Percentiles rank a stretch among this genome's conserved stretches.
Evolutionary conservation across 2,329 filamentous ascomycete genomes (phyloP).

Genomic region (Rasamsonia emersonii): DNA sequence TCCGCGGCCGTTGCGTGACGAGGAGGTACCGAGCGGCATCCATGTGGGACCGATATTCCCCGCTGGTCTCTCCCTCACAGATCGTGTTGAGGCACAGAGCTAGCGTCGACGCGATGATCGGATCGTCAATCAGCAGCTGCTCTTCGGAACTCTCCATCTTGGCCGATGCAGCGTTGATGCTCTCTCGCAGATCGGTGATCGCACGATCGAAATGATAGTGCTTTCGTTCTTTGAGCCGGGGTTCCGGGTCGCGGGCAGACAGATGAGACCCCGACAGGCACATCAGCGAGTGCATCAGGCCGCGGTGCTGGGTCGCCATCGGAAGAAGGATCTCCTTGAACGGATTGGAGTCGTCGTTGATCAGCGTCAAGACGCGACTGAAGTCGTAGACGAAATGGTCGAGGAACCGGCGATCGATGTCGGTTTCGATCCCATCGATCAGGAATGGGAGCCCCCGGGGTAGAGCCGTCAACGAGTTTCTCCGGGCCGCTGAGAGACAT

Average conservation of each 20-base stretch:
- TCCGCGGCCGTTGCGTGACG: conserved; percentile 50
- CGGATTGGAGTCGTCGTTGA: conserved; percentile 71
- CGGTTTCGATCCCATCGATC: conserved; percentile 72
- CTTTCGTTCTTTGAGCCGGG: conserved; percentile 46
- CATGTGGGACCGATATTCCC: conserved; percentile 73
- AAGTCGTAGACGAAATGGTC: conserved; percentile 74
- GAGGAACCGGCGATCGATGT: conserved; percentile 70
- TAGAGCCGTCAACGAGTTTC: conserved; percentile 22
- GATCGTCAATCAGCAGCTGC: conserved; percentile 43
- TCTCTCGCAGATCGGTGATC: conserved; percentile 32
- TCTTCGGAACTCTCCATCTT: conserved; percentile 21
- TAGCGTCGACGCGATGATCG: conserved; percentile 53
- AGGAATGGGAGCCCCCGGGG: conserved; percentile 48
- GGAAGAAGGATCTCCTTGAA: conserved; percentile 79
- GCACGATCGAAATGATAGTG: conserved; percentile 44
- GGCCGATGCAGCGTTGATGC: conserved; percentile 25
- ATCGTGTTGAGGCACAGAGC: conserved; percentile 54
- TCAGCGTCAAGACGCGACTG: conserved; percentile 72
- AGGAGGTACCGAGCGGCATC: conserved; percentile 66
- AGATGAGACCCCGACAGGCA: conserved; percentile 73
- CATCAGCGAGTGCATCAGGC: conserved; percentile 84
- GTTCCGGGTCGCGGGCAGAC: conserved; percentile 42
- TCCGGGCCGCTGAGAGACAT: conserved; percentile 19
- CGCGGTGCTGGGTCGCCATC: conserved; percentile 69
- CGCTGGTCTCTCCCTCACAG: conserved; percentile 51